Evolutionary conservation across 345 rosid genomes (phyloP), one percentile per base, ranked within the genome.

Genomic region (Ailanthus altissimus): DNA sequence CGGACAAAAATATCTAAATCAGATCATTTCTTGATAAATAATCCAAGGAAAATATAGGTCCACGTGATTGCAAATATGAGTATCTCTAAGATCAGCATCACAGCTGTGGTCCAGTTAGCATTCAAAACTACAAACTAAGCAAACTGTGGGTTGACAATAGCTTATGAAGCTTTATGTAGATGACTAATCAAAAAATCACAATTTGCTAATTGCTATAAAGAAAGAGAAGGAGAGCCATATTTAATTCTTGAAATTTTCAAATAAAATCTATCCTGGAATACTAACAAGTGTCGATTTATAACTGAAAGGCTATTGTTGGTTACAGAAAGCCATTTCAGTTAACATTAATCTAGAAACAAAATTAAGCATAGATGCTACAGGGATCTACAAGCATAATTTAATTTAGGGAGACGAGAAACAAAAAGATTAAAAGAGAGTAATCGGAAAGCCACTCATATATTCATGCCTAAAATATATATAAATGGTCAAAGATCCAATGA

Each of bases 1-100:
- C 75, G 53, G 32, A 73, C 38, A 46, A 73, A n/a, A 40, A 68
- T 1, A 13, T 79, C 66, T 81, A 61, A 72, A 74, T 50, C 69
- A 67, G 51, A 79, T 59, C 15, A 59, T 53, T 60, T 49, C 43
- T 23, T 53, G 32, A n/a, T 21, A 4, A 56, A 9, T 56, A 56
- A 54, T 54, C n/a, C 32, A 47, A 46, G 36, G 36, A 49, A 61
- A 8, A 46, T 36, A 60, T 26, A 32, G 28, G 45, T 26, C 42
- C 51, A 26, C 16, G 28, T 18, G 6, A 18, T n/a, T n/a, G 58
- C 47, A 23, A 8, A 64, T 36, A 16, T 5, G 26, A 36, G 47
- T 11, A 18, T 21, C 70, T 20, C 18, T 12, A 53, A 26, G 12
- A 45, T 2, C 32, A 18, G 66, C 69, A 75, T 51, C n/a, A 65